Evolutionary conservation across 2,329 filamentous ascomycete species (phyloP), one percentile per base, ranked within the genome.

Genomic region (Ilyonectria destructans): DNA sequence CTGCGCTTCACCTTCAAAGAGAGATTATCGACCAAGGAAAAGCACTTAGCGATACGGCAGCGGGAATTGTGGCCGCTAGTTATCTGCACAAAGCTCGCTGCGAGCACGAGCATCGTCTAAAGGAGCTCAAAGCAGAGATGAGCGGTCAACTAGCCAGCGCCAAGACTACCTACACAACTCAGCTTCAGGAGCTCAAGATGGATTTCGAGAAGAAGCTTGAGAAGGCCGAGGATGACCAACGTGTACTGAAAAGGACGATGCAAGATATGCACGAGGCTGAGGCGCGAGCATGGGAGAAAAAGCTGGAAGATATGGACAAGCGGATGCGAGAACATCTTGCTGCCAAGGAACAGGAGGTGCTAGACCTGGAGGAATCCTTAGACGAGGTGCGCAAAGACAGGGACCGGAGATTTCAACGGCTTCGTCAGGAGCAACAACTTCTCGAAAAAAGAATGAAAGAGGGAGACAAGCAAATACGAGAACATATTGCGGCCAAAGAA

Each of bases 231-330:
- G 6, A 29, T 4, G 40, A 43, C 6, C 55, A 29, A 26, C 21
- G 19, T 13, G 46, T 12, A 6, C 29, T 63, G 1, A 49, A 37
- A 4, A 67, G 55, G 31, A 29, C 48, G 2, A 67, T 67, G 29
- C 40, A 26, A 33, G 59, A 67, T 43, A 43, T 67, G 4, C 55
- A 67, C 37, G 31, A 56, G 37, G 21, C 49, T 7, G 65, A 63
- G 40, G n/a, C 40, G 46, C 43, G 4, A 4, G 13, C 8, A 15
- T 37, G 52, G 19, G 54, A 35, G 23, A 13, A 49, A 21, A 54
- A 52, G 15, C 17, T 63, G 6, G 21, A 63, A 23, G 17, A 43
- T 17, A 6, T 43, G 31, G 48, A 63, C 23, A 23, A 9, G 6
- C 17, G 26, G 13, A 12, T 67, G 8, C 19, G 37, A 3, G 21